Conservation (phyloP, 306 rosid species). For the Phaseolus lunatus region DNA sequence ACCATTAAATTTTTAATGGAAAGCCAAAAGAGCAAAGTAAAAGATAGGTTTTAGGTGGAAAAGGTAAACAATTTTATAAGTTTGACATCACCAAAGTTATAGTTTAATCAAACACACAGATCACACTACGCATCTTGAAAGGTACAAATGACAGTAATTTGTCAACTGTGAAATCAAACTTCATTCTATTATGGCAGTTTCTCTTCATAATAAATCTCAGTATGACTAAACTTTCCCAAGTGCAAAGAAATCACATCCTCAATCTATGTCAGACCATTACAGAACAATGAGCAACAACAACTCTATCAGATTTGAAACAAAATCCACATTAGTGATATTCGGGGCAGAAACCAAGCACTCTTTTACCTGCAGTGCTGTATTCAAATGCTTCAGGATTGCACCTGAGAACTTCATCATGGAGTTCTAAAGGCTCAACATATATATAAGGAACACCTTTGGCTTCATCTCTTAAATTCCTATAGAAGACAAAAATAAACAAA, state of each 20-base stretch:
- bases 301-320: constrained; percentile 36
- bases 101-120: constrained; percentile 38
- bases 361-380: constrained; percentile 77
- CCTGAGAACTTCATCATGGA: constrained; percentile 80
- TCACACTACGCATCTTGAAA: not conserved
- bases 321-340: not conserved
- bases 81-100: constrained; percentile 23
- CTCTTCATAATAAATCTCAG: constrained; percentile 26
- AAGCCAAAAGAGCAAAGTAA: constrained; percentile 27
- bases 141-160: constrained; percentile 32
- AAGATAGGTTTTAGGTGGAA: constrained; percentile 23
- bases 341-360: constrained; percentile 59
- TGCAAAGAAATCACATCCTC: constrained; percentile 28
- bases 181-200: constrained; percentile 9
- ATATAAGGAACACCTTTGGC: constrained; percentile 50
- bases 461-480: constrained; percentile 86
- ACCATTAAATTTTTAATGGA: constrained; percentile 52
- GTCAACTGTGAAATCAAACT: constrained; percentile 29
- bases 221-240: constrained; percentile 12
- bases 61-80: constrained; percentile 4
- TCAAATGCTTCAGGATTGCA: constrained; percentile 81
- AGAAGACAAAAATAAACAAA: constrained; percentile 32
- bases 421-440: constrained; percentile 68
- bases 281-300: constrained; percentile 35
- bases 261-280: constrained; percentile 12